Percentiles rank a stretch among this genome's conserved stretches.
Conservation (phyloP, 1,139 yeast species). For the Wickerhamomyces sp. region DNA sequence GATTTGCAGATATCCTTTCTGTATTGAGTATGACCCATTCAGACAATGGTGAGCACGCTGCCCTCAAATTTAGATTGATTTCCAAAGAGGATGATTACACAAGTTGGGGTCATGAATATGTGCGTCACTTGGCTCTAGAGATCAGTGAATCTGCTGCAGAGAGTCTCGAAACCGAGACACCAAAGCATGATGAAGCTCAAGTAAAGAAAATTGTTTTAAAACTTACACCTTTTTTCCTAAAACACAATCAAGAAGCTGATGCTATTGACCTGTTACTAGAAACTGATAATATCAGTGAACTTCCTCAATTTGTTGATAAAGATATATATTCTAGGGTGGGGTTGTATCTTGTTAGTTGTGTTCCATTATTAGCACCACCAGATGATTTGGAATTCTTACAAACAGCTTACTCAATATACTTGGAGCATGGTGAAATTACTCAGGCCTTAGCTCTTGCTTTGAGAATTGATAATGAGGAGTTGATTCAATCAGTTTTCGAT, state of each 20-base stretch:
- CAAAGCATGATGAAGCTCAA: slow-evolving; percentile 32
- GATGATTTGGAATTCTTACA: slow-evolving; percentile 83
- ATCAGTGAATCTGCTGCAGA: slow-evolving; percentile 84
- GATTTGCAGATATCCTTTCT: slow-evolving; percentile 81
- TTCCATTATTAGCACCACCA: slow-evolving; percentile 91
- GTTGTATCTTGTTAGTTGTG: slow-evolving; percentile 92
- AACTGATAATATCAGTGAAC: slow-evolving; percentile 78
- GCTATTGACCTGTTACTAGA: slow-evolving; percentile 92
- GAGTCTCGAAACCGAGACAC: slow-evolving; percentile 50
- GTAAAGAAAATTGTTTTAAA: slow-evolving; percentile 65
- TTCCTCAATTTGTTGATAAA: slow-evolving; percentile 81
- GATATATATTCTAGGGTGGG: slow-evolving; percentile 86
- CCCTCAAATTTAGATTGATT: slow-evolving; percentile 74
- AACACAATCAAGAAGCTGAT: slow-evolving; percentile 97
- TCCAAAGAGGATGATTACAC: slow-evolving; percentile 61
- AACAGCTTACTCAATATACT: slow-evolving; percentile 87
- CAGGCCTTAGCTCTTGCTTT: slow-evolving; percentile 90
- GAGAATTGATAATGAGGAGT: slow-evolving; percentile 75
- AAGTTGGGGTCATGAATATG: slow-evolving; percentile 97
- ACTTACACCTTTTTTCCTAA: slow-evolving; percentile 84
- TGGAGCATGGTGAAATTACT: slow-evolving; percentile 74
- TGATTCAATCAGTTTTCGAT: slow-evolving; percentile 75
- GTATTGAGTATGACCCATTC: slow-evolving; percentile 95
- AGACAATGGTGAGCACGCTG: slow-evolving; percentile 76
- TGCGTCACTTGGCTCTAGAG: slow-evolving; percentile 92